Evolutionary conservation across 768 basidiomycete species (phyloP).

Genomic region (Tephrocybe sp.): DNA sequence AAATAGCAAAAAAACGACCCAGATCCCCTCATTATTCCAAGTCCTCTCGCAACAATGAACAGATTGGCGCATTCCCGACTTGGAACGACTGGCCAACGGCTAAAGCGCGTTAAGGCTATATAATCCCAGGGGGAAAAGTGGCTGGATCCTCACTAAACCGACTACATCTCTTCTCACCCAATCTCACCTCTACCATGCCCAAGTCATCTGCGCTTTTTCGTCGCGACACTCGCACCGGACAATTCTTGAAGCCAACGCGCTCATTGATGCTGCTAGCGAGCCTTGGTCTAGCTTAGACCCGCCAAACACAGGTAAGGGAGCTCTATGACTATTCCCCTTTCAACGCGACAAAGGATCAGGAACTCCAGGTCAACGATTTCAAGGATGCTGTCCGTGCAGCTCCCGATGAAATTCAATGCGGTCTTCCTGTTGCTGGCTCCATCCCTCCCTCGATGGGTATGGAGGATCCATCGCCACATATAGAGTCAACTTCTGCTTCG

Average conservation of each 20-base stretch:
- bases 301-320: slow-evolving; percentile 1
- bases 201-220: no score
- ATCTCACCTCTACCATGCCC: no score
- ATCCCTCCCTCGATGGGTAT: no score
- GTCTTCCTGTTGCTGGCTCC: no score
- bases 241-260: no score
- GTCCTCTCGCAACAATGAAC: neutral
- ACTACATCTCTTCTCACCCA: neutral
- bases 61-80: neutral
- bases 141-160: neutral
- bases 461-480: no score
- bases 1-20: slow-evolving; percentile 7
- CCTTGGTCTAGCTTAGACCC: neutral
- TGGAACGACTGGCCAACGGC: slow-evolving; percentile 8
- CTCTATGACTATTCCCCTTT: slow-evolving; percentile 5
- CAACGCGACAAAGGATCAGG: slow-evolving; percentile 4
- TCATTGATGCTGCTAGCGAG: neutral
- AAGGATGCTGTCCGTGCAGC: neutral
- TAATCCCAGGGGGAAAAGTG: no score
- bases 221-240: no score
- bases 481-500: no score
- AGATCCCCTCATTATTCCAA: slow-evolving; percentile 9
- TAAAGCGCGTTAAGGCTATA: no score
- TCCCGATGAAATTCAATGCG: neutral
- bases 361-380: slow-evolving; percentile 1